phyloP scores from a whole-genome alignment of 2,329 filamentous ascomycete species.

The Alternaria infectoria region DNA sequence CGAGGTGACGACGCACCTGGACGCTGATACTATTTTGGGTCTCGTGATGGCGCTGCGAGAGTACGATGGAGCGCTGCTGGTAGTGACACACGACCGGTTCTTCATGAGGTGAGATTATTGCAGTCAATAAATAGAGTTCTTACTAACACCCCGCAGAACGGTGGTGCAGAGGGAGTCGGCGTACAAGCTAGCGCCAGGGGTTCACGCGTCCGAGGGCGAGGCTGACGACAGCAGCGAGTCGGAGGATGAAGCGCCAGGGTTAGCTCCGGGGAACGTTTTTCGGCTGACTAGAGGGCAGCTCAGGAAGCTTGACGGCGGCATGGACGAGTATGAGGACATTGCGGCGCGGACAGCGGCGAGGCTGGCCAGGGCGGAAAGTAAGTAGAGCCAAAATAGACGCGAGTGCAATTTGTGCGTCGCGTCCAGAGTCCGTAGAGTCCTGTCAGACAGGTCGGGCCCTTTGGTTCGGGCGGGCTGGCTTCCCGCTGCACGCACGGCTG shows the following conservation, averaged over 20 bases:
- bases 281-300: conserved; percentile 44
- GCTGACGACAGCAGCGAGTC: conserved; percentile 52
- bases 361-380: not conserved
- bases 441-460: conserved; percentile 9
- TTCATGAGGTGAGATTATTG: conserved; percentile 65
- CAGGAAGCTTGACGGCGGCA: conserved; percentile 45
- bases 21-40: conserved; percentile 79
- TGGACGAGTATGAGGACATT: conserved; percentile 48
- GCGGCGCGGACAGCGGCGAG: conserved; percentile 38
- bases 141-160: conserved; percentile 53
- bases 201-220: conserved; percentile 51
- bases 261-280: conserved; percentile 49
- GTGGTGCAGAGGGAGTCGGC: conserved; percentile 68
- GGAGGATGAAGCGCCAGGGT: conserved; percentile 56
- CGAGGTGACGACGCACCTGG: conserved; percentile 84
- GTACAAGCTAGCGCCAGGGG: conserved; percentile 45
- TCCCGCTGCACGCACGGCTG: conserved; percentile 25
- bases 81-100: conserved; percentile 84
- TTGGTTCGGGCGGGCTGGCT: conserved; percentile 18
- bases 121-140: not conserved
- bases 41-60: conserved; percentile 68
- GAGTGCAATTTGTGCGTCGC: not conserved
- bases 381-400: not conserved
- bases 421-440: not conserved
- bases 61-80: conserved; percentile 76